phyloP scores from a whole-genome alignment of 2,329 filamentous ascomycete species.

The Pseudogymnoascus sp. region DNA sequence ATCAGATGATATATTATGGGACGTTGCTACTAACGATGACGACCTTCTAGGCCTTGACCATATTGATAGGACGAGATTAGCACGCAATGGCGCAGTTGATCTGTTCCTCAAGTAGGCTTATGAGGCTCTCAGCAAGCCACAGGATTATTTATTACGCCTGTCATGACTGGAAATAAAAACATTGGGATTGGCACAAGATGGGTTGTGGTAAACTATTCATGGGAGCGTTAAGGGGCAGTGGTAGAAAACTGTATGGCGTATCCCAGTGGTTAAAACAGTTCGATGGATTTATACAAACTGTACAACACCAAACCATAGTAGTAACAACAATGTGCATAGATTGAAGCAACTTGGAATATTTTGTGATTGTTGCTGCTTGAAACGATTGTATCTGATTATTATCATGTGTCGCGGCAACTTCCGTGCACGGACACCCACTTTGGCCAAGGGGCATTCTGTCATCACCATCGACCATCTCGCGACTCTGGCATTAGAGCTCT shows the following conservation, averaged over 20 bases:
- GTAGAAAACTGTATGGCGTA: conserved; percentile 1
- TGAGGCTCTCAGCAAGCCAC: background rate
- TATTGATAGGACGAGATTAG: conserved; percentile 49
- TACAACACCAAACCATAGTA: conserved; percentile 7
- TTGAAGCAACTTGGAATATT: background rate
- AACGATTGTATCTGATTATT: background rate
- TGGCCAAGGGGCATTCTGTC: conserved; percentile 9
- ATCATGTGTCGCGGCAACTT: background rate
- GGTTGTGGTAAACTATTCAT: background rate
- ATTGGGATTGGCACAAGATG: background rate
- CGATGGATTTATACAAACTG: conserved; percentile 7
- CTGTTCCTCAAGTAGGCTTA: conserved; percentile 45
- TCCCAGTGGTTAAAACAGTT: background rate
- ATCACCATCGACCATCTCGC: background rate
- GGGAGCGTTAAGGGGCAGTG: background rate
- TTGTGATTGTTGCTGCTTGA: background rate
- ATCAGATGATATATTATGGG: conserved; percentile 53
- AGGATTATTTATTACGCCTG: background rate
- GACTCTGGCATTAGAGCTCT: background rate
- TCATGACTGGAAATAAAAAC: conserved; percentile 6
- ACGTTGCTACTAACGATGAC: conserved; percentile 45
- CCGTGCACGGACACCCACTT: background rate
- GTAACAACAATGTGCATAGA: conserved; percentile 6
- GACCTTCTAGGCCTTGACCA: conserved; percentile 60
- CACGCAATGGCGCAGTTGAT: conserved; percentile 54